Evolutionary conservation across 176 grass and related monocot genomes (phyloP).

Genomic region (Guadua angustifolia): DNA sequence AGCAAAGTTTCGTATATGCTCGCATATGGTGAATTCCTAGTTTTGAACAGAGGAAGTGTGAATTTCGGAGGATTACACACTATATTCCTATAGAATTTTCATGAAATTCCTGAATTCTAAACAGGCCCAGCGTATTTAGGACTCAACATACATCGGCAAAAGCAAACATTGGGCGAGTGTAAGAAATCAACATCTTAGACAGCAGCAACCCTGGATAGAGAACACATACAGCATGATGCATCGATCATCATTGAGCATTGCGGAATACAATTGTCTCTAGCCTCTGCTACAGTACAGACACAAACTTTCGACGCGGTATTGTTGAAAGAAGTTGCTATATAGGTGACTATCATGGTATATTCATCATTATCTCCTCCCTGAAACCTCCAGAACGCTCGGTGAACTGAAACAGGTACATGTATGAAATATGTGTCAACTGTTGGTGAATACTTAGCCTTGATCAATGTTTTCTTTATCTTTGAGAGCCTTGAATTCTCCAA

Average conservation of each 20-base stretch:
- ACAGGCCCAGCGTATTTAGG: background rate
- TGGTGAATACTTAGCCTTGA: background rate
- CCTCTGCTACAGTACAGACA: background rate
- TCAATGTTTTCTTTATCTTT: background rate
- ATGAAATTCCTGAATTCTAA: background rate
- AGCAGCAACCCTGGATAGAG: background rate
- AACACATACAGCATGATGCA: background rate
- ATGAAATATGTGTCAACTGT: background rate
- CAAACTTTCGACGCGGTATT: background rate
- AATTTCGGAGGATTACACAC: background rate
- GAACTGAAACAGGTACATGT: background rate
- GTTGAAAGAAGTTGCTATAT: background rate
- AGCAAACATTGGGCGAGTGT: background rate
- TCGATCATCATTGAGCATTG: background rate
- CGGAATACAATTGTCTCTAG: background rate
- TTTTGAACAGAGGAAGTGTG: background rate
- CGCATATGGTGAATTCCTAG: too few relatives aligned
- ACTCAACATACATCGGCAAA: background rate
- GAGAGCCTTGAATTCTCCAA: background rate
- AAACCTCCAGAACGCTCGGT: background rate
- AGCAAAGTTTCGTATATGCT: too few relatives aligned
- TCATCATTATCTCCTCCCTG: background rate
- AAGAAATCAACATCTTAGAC: background rate
- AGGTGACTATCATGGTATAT: background rate
- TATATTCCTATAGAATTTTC: fast-evolving